A percentile compares a stretch with the other conserved stretches of the same genome.
Evolutionary conservation across 169 alveolate genomes (phyloP).

Genomic region (Toxoplasma gondii): DNA sequence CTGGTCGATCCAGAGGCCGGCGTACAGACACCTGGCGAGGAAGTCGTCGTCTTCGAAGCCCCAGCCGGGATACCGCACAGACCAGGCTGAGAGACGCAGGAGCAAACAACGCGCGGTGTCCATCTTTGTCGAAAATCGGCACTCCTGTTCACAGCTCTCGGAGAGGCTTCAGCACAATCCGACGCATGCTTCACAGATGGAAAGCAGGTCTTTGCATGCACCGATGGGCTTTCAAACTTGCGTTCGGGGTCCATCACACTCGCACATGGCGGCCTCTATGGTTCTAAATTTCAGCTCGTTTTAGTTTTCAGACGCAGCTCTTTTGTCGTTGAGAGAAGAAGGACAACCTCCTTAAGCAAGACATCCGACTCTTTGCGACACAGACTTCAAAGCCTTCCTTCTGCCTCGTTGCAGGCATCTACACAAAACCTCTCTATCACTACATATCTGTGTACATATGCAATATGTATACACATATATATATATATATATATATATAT

Average conservation of each 20-base stretch:
- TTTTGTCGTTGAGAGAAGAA: no score
- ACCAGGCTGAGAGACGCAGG: background rate
- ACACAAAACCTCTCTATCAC: background rate
- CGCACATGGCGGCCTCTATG: no score
- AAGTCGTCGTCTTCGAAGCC: constrained; percentile 40
- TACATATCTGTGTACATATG: background rate
- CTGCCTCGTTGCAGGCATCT: no score
- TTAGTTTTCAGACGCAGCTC: no score
- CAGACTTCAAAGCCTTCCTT: no score
- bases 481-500: background rate
- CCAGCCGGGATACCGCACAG: constrained; percentile 10
- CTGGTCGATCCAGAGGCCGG: constrained; percentile 14
- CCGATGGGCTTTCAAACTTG: no score
- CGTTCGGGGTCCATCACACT: no score
- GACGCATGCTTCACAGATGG: no score
- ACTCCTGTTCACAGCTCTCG: background rate
- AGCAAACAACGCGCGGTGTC: background rate
- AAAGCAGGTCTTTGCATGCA: no score
- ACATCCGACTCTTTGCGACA: no score
- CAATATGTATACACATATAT: background rate
- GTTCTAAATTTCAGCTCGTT: no score
- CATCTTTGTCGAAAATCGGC: background rate
- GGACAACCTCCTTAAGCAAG: no score
- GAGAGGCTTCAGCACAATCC: background rate
- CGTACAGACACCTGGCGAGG: constrained; percentile 31